Evolutionary conservation across 2,329 filamentous ascomycete species (phyloP), one percentile per base, ranked within the genome.

Genomic region (Stagonosporopsis cucurbitacearum): DNA sequence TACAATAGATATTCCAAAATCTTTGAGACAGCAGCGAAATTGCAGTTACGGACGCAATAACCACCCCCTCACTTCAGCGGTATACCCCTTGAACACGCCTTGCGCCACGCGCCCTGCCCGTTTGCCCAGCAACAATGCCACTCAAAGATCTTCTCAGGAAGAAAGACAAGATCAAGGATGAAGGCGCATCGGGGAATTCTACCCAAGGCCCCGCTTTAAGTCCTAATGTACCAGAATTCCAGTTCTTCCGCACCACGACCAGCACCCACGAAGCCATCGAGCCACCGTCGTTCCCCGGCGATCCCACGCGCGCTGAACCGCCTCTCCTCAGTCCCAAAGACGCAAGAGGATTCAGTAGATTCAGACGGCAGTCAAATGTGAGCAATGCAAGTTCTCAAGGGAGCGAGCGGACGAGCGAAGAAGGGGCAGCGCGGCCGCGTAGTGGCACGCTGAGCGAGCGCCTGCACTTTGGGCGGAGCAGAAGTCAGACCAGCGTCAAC

Each of bases 181-280:
- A 74, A 57, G 73, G 76, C 53, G 72, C 75, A 22, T 64, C 68
- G 33, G 66, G 67, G 5, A 48, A 64, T 13, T 54, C 63, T 15
- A 53, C 61, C 12, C 56, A 55, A 33, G 59, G 63, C 19, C 62
- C 67, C 23, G 64, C 64, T 43, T 58, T 70, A 37, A 70, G 73
- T 35, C 65, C 70, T 22, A 65, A 70, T 26, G 67, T 73, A n/a
- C 69, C 70, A 51, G 87, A 90, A 65, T 92, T 97, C 79, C 91
- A 84, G 60, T 92, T 97, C 78, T 83, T 95, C 69, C 88, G 92
- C 59, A 89, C 91, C 62, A 94, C 96, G 71, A 96, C 93, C 1
- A 78, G 87, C 62, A 87, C 88, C 1, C 85, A 92, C 72, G 92
- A 97, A 74, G 80, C 89, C 63, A 91, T 96, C 72, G 81, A 86